Evolutionary conservation across 2,329 filamentous ascomycete species (phyloP), one percentile per base, ranked within the genome.

Genomic region (Aureobasidium sp.): DNA sequence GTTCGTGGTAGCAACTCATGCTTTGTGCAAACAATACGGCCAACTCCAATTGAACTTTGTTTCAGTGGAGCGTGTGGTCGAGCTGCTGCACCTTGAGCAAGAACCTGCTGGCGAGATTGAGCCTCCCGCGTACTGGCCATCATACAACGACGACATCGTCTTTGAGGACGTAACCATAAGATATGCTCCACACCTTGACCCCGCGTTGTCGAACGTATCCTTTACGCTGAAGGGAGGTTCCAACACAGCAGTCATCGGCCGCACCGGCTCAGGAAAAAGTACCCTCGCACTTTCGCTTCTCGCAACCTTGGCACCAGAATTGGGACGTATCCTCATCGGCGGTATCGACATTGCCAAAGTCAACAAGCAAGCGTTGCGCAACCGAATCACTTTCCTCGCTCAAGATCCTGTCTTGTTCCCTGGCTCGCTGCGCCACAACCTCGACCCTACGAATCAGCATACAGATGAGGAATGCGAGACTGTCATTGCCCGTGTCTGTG

Each of bases 31-130:
- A 64, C 83, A 85, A 62, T 96, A 96, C 68, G 91, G 91, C 2
- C 85, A 89, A 69, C 80, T 96, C 1, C 91, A 96, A 71, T 91
- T 96, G 82, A 88, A 96, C 70, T 96, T 96, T 67, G 91, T 96
- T 0, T 92, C 89, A 0, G 89, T 96, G 0, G 91, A 96, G 74
- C 84, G 91, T 44, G 87, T 96, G 0, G 85, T 94, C 11, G 90
- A 94, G 72, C 81, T 96, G 0, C 79, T 94, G 1, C 83, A 89
- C 63, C 81, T 96, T 0, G 88, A 92, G 17, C 84, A 90, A 70
- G 91, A 96, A 71, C 77, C 84, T 0, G 79, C 77, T 0, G 91
- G 90, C 1, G 80, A 82, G 0, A 73, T 90, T 3, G 75, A 82
- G 1, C 90, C 90, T 0, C 89, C 90, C 0, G 85, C 87, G 0